Base-by-base conservation (phyloP, 495 filamentous ascomycete genomes). In the Tuber magnatum region DNA sequence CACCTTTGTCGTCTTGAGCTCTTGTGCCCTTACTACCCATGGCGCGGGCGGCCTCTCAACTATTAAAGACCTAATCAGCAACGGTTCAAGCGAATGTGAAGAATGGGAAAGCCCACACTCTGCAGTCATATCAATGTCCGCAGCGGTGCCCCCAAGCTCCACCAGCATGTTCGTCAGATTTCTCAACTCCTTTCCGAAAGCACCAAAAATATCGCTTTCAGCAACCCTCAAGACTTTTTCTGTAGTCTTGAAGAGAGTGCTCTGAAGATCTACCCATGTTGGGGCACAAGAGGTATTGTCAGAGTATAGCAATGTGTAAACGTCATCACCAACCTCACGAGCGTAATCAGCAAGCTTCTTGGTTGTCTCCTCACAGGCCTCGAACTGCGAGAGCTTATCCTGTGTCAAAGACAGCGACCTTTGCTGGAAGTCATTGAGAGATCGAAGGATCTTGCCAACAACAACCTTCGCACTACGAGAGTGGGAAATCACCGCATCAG, bases 401-500 rank as follows among this genome's bases (percentile, higher is more conserved):
- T 83, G 89, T 76, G 85, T 86, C 32, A 97, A 87, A 24, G 92
- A 92, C 41, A 98, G 85, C 7, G 92, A 94, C 65, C 94, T 86
- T 0, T 88, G 86, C 77, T 90, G 91, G 61, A 97, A 86, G 71
- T 97, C 94, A 65, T 93, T 90, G 7, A 97, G 84, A 44, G 92
- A 87, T 46, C 91, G 88, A 24, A 91, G 86, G 8, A 92, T 89
- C 83, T 98, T 98, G 71, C 88, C 87, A 77, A 91, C 90, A 39
- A 96, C 87, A 35, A 97, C 92, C 84, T 97, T 97, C 46, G 91
- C 88, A 81, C 91, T 93, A 72, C 94, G 89, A 8, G 91, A 91
- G 78, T 92, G 90, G 44, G 87, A 88, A 75, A 94, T 86, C 35
- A 95, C 88, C 12, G 85, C 83, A 46, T 97, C 93, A 24, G 90